Conservation (phyloP, 129 eudicot genomes). For the carrot (Daucus carota) region DNA sequence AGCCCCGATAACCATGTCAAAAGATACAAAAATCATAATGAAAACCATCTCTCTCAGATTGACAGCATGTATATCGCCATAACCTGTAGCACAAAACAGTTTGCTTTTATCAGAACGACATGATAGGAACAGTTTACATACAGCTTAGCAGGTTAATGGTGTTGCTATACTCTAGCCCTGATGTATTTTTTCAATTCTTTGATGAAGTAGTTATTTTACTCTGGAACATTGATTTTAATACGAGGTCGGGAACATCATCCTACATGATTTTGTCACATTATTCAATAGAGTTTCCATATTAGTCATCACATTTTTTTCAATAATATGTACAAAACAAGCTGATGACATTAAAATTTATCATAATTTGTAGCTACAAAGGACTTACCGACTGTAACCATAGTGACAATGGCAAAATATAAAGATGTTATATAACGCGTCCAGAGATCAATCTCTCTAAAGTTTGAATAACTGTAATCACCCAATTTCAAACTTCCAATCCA, state of each 20-base stretch:
- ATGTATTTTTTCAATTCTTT: neutral
- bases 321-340: no score
- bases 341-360: constrained; percentile 7
- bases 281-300: neutral
- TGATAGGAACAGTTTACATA: neutral
- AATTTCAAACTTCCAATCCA: constrained; percentile 90
- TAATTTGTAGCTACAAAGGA: neutral
- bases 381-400: constrained; percentile 98
- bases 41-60: constrained; percentile 94
- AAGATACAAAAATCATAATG: constrained; percentile 79
- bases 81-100: constrained; percentile 44
- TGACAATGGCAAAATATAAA: constrained; percentile 81
- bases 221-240: neutral
- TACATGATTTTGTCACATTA: neutral
- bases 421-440: constrained; percentile 84
- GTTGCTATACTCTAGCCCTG: neutral
- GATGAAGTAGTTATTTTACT: neutral
- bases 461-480: constrained; percentile 78
- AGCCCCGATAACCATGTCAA: constrained; percentile 92
- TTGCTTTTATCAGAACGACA: constrained; percentile 9
- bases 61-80: constrained; percentile 96
- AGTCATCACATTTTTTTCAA: neutral
- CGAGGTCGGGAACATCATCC: neutral
- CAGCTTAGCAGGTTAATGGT: neutral
- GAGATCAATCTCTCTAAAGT: constrained; percentile 79